Conservation (phyloP, 306 rosid genomes). For the Spatholobus suberectus region DNA sequence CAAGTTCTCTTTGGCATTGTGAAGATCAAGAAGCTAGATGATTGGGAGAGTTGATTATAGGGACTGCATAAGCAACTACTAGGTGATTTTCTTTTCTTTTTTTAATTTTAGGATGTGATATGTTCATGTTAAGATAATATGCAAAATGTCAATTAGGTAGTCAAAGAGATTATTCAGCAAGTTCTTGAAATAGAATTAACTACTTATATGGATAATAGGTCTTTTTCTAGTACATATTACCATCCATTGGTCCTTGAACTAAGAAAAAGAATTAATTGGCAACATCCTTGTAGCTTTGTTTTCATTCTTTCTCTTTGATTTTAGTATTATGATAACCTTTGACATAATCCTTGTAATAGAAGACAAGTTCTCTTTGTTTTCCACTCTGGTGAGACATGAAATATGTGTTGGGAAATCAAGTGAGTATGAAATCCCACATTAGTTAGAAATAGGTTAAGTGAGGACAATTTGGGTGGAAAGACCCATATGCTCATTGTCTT, state of each 20-base stretch:
- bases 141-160: constrained; percentile 21
- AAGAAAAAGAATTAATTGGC: not conserved
- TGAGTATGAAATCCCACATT: too few relatives aligned
- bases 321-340: not conserved
- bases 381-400: not conserved
- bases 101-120: not conserved
- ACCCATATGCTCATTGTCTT: too few relatives aligned
- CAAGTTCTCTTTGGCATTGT: constrained; percentile 92
- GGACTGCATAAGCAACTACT: constrained; percentile 77
- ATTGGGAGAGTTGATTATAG: constrained; percentile 85
- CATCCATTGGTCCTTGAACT: not conserved
- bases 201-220: not conserved
- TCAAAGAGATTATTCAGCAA: constrained; percentile 13
- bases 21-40: constrained; percentile 87
- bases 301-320: not conserved
- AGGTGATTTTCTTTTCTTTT: constrained; percentile 45
- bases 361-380: constrained; percentile 20
- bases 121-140: constrained; percentile 27
- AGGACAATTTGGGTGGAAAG: too few relatives aligned
- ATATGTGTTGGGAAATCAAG: not conserved
- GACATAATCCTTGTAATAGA: not conserved
- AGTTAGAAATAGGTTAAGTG: too few relatives aligned
- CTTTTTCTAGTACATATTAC: not conserved
- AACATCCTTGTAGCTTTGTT: not conserved
- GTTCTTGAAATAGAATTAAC: not conserved